Percentiles rank a stretch among this genome's conserved stretches.
These are phyloP conservation scores for Metarhizium album DNA, from an alignment of 2,329 filamentous ascomycete species.

Conservation along the genomic window DNA sequence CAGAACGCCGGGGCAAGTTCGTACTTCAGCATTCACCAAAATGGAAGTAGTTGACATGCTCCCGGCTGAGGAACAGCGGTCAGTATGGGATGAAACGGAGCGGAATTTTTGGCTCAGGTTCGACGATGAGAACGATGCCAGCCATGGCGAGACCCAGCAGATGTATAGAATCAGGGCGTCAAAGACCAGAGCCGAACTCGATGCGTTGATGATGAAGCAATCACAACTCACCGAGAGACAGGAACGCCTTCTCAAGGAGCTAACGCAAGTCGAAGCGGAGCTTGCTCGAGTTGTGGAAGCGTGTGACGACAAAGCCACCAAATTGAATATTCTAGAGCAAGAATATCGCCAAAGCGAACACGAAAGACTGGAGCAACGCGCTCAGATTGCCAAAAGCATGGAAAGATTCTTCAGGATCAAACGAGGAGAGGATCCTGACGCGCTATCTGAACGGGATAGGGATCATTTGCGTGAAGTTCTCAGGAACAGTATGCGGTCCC, in stretches of 20 bases:
- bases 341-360: slow-evolving; percentile 20
- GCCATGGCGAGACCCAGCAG: slow-evolving; percentile 15
- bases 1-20: background rate
- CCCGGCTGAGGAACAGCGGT: slow-evolving; percentile 19
- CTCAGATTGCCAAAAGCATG: slow-evolving; percentile 20
- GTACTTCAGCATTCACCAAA: background rate
- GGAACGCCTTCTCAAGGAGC: slow-evolving; percentile 18
- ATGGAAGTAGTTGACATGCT: slow-evolving; percentile 18
- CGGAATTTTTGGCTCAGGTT: slow-evolving; percentile 24
- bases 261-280: slow-evolving; percentile 26
- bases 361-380: slow-evolving; percentile 16
- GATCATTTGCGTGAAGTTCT: slow-evolving; percentile 8
- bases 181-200: slow-evolving; percentile 19
- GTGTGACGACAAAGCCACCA: slow-evolving; percentile 23
- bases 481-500: background rate
- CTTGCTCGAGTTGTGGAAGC: slow-evolving; percentile 20
- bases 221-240: slow-evolving; percentile 18
- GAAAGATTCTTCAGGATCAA: slow-evolving; percentile 22
- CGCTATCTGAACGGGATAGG: slow-evolving; percentile 9
- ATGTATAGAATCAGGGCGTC: slow-evolving; percentile 15
- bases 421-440: slow-evolving; percentile 14
- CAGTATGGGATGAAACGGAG: slow-evolving; percentile 26
- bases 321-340: slow-evolving; percentile 21
- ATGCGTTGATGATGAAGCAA: slow-evolving; percentile 17
- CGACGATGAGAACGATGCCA: slow-evolving; percentile 13